A percentile compares a stretch with the other conserved stretches of the same genome.
phyloP scores from a whole-genome alignment of 2,329 filamentous ascomycete species.

The Endoconidiophora polonica region DNA sequence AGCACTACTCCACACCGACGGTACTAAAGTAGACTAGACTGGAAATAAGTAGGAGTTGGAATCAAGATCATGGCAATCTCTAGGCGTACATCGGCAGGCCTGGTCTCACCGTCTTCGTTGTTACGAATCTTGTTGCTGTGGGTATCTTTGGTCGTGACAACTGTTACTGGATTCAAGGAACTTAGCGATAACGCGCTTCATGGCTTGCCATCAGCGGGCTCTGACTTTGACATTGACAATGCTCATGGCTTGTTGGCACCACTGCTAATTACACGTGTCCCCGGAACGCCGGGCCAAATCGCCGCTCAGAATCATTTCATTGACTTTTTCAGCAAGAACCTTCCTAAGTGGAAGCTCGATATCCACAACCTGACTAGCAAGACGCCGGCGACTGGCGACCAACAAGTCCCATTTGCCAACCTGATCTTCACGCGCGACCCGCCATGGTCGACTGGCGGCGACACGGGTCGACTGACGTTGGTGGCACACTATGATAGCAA shows the following conservation, averaged over 20 bases:
- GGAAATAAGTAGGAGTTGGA: too few species aligned
- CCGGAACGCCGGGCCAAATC: constrained; percentile 61
- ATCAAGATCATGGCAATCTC: too few species aligned
- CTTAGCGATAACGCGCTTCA: constrained; percentile 62
- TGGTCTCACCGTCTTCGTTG: constrained; percentile 15
- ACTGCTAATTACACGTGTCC: constrained; percentile 74
- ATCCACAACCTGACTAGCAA: constrained; percentile 82
- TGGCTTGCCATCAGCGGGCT: constrained; percentile 51
- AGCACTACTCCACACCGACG: too few species aligned
- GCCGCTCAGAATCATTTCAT: constrained; percentile 67
- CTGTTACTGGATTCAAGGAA: constrained; percentile 23
- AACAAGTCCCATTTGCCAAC: constrained; percentile 68
- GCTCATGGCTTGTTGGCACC: constrained; percentile 64
- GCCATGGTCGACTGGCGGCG: constrained; percentile 57
- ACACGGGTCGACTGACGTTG: constrained; percentile 66
- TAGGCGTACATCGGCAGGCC: too few species aligned
- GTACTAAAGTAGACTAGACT: too few species aligned
- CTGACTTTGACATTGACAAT: constrained; percentile 58
- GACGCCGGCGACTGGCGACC: constrained; percentile 58
- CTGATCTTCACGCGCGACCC: constrained; percentile 77
- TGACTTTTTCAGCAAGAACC: constrained; percentile 56
- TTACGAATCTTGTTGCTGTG: not conserved
- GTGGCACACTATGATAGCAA: constrained; percentile 93
- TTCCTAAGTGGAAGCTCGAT: constrained; percentile 64
- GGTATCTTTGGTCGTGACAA: constrained; percentile 5